Evolutionary conservation across 2,329 filamentous ascomycete genomes (phyloP).

Genomic region (Aspergillus sp.): DNA sequence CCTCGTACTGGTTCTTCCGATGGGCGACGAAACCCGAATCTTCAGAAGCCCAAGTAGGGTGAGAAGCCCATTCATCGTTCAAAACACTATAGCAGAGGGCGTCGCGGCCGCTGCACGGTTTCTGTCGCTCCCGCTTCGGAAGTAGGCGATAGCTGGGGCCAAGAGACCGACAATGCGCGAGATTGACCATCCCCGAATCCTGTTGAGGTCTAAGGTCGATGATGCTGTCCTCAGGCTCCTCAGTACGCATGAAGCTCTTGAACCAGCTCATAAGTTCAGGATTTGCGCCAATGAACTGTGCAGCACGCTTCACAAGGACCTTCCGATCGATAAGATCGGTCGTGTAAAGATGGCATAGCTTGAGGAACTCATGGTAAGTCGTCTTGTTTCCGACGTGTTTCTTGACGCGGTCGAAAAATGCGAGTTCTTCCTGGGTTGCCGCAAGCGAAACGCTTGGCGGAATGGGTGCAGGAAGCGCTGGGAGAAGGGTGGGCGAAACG

Average conservation of each 20-base stretch:
- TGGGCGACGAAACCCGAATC: constrained; percentile 97
- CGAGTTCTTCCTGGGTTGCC: constrained; percentile 75
- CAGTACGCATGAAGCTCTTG: constrained; percentile 68
- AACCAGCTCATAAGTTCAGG: constrained; percentile 83
- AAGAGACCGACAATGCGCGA: constrained; percentile 91
- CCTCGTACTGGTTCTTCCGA: constrained; percentile 90
- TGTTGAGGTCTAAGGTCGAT: constrained; percentile 70
- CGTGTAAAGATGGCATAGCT: constrained; percentile 90
- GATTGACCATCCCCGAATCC: constrained; percentile 68
- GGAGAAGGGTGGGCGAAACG: constrained; percentile 79
- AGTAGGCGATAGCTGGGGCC: constrained; percentile 91
- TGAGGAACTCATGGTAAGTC: constrained; percentile 89
- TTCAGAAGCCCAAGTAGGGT: constrained; percentile 97
- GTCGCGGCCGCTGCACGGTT: constrained; percentile 86
- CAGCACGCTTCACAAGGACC: constrained; percentile 71
- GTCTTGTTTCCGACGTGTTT: constrained; percentile 91
- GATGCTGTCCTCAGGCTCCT: constrained; percentile 62
- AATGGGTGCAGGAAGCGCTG: constrained; percentile 77
- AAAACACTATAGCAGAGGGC: constrained; percentile 87
- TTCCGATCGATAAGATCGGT: constrained; percentile 85
- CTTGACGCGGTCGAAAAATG: constrained; percentile 93
- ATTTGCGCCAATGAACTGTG: constrained; percentile 78
- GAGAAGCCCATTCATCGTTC: constrained; percentile 97
- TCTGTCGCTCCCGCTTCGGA: constrained; percentile 80
- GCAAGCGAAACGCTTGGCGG: constrained; percentile 63